A percentile compares a stretch with the other conserved stretches of the same genome.
Evolutionary conservation across 2,329 filamentous ascomycete species (phyloP).

Genomic region (Colletotrichum coccodes): DNA sequence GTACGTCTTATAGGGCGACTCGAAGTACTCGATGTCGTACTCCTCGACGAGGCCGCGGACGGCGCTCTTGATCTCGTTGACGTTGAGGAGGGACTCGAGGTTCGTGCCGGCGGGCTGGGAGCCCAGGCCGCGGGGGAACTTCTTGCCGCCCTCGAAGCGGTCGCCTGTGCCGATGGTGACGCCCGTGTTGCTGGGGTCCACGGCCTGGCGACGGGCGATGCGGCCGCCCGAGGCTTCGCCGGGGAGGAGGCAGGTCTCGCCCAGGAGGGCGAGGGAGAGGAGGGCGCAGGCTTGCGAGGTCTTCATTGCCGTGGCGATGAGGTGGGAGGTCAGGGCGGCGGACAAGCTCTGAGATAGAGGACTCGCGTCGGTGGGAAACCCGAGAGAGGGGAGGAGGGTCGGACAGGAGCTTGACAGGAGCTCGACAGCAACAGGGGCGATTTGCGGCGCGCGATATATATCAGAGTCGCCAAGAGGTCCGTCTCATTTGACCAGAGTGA

Average conservation of each 20-base stretch:
- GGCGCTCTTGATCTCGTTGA: constrained; percentile 55
- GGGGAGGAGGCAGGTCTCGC: constrained; percentile 49
- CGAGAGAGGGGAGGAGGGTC: background rate
- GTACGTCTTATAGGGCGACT: constrained; percentile 54
- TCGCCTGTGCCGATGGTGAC: constrained; percentile 54
- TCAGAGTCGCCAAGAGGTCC: background rate
- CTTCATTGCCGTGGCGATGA: constrained; percentile 40
- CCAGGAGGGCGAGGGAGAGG: constrained; percentile 36
- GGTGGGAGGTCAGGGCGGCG: too few species aligned
- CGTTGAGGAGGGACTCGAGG: constrained; percentile 56
- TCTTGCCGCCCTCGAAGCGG: constrained; percentile 51
- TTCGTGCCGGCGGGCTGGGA: constrained; percentile 42
- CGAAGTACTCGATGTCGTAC: constrained; percentile 53
- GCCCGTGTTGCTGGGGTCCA: constrained; percentile 36
- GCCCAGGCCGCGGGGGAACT: constrained; percentile 49
- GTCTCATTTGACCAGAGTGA: background rate
- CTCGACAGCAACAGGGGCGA: background rate
- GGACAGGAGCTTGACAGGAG: too few species aligned
- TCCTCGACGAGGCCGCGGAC: constrained; percentile 52
- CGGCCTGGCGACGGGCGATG: constrained; percentile 30
- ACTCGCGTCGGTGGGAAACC: too few species aligned
- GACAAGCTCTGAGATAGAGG: background rate
- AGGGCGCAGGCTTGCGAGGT: constrained; percentile 32
- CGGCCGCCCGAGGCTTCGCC: constrained; percentile 43
- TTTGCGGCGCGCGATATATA: constrained; percentile 3